Evolutionary conservation across 306 rosid genomes (phyloP).

Genomic region (Inga leiocalycina): DNA sequence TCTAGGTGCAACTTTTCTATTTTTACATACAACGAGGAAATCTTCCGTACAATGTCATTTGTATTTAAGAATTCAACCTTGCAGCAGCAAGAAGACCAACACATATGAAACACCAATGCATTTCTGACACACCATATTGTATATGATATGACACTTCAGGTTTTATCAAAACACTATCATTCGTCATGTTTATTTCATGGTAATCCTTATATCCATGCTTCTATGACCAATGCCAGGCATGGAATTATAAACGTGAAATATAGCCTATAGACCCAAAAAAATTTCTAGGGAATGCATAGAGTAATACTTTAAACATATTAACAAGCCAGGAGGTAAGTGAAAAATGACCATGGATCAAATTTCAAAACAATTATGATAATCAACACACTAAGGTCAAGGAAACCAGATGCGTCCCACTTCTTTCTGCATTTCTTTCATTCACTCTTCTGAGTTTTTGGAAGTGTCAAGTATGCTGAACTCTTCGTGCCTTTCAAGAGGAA

Average conservation of each 20-base stretch:
- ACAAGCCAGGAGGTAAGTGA: background rate
- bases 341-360: background rate
- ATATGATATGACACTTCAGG: background rate
- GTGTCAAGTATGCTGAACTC: background rate
- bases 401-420: conserved; percentile 2
- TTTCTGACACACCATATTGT: no score
- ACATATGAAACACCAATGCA: no score
- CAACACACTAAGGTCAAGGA: background rate
- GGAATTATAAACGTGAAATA: background rate
- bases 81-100: no score
- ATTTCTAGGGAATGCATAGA: no score
- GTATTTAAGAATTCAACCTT: no score
- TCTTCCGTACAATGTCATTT: no score
- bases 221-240: background rate
- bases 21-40: no score
- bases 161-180: background rate
- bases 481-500: conserved; percentile 49
- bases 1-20: no score
- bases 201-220: background rate
- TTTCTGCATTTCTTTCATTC: conserved; percentile 5
- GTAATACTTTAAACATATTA: background rate
- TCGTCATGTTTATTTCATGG: background rate
- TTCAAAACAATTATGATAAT: background rate
- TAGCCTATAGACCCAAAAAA: background rate
- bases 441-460: background rate